Percentiles rank a stretch among this genome's conserved stretches.
Evolutionary conservation across 805 yeast species (phyloP).

Genomic region (Schizosaccharomyces octosporus): DNA sequence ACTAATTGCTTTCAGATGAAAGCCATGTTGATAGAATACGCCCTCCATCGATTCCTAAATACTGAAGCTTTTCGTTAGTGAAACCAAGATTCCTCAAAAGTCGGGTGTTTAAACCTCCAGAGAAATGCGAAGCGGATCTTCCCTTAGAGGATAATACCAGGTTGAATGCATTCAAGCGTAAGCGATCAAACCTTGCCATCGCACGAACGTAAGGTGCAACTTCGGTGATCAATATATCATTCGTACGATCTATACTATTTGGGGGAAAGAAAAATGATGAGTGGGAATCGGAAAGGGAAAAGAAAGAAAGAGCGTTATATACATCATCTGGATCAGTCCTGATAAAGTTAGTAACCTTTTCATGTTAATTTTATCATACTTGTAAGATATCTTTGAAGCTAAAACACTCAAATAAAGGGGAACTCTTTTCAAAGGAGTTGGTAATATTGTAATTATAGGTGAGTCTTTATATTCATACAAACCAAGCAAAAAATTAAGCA

Average conservation of each 20-base stretch:
- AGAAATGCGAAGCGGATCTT: background rate
- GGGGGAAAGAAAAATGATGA: background rate
- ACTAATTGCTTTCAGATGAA: background rate
- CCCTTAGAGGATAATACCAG: background rate
- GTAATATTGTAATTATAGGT: no score
- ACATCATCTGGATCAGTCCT: background rate
- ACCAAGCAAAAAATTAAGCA: background rate
- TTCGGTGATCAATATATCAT: background rate
- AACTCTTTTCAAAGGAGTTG: no score
- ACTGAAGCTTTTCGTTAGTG: background rate
- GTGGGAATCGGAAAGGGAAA: background rate
- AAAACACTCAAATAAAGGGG: background rate
- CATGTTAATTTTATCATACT: background rate
- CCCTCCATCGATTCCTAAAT: background rate
- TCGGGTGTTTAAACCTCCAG: background rate
- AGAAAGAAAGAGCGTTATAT: background rate
- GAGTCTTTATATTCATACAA: background rate
- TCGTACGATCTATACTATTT: background rate
- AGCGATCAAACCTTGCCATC: background rate
- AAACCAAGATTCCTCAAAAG: background rate
- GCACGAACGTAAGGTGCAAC: background rate
- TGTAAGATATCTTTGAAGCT: background rate
- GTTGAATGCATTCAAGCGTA: background rate
- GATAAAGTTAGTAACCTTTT: background rate
- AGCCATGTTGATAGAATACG: background rate